Percentiles rank a stretch among this genome's conserved stretches.
phyloP scores from a whole-genome alignment of 2,329 filamentous ascomycete species.

The Zopfia rhizophila region DNA sequence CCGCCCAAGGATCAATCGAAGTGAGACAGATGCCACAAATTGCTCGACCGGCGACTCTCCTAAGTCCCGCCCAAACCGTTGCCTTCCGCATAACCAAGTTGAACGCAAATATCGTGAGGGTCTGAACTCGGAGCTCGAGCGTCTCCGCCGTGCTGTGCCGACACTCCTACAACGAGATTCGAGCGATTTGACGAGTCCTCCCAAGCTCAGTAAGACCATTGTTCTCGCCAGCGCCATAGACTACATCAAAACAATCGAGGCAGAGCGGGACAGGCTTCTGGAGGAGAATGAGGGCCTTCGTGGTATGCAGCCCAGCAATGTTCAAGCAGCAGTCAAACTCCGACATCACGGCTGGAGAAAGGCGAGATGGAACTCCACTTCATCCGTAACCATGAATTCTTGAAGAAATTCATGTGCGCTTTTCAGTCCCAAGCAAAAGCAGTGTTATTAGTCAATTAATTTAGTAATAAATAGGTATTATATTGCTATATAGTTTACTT shows the following conservation, averaged over 20 bases:
- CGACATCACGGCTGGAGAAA: no score
- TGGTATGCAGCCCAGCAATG: no score
- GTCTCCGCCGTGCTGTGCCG: conserved; percentile 26
- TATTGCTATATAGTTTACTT: no score
- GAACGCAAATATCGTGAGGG: conserved; percentile 34
- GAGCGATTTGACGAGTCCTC: conserved; percentile 7
- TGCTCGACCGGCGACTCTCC: conserved; percentile 10
- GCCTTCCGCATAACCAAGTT: conserved; percentile 32
- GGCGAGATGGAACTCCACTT: no score
- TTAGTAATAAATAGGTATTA: no score
- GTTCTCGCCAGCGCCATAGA: background rate
- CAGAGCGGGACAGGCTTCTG: background rate
- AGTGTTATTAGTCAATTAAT: no score
- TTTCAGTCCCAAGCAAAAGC: no score
- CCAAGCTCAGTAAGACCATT: conserved; percentile 13
- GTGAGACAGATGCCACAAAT: conserved; percentile 20
- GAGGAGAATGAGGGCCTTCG: background rate
- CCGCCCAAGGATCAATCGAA: conserved; percentile 42
- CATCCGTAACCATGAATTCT: no score
- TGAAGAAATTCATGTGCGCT: no score
- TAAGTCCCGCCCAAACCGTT: conserved; percentile 8
- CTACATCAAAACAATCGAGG: background rate
- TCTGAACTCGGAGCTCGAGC: conserved; percentile 30
- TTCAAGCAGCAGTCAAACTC: no score
- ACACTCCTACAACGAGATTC: conserved; percentile 20